Base-by-base conservation (phyloP, 768 basidiomycete species). In the Boletus insuetus region DNA sequence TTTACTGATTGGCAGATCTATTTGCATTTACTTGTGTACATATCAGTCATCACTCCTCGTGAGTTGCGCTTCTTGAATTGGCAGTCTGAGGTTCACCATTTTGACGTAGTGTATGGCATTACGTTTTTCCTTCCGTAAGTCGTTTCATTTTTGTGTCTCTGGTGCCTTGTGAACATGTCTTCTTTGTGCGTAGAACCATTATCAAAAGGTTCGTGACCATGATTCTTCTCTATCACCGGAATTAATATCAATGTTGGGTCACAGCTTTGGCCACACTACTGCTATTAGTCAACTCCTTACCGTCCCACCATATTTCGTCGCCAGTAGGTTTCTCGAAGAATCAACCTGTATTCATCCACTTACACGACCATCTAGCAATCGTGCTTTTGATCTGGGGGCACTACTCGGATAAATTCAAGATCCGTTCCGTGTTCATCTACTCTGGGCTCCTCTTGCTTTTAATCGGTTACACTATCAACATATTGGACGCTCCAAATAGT, bases 41-140 rank as follows among this genome's bases (percentile, higher is more conserved):
- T 87, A 74, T 82, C 83, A 0, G 69, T 87, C 44, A 66, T 83
- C 42, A 75, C 68, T 3, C 86, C 86, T 24, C 62, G 86, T 88
- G 65, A 3, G 8, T 13, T 7, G 12, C 42, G 0, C 16, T 43
- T 32, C 20, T 10, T 32, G 10, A 37, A 7, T 31, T 26, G 45
- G 6, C 8, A 12, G 3, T 32, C 26, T 11, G 34, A 37, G 2
- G 16, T 49, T 66, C 31, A 66, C 38, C 19, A 6, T 26, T 38
- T 14, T 51, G 38, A 22, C 31, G 13, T 39, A 87, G 86, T 86
- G 3, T 86, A 84, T 60, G 86, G 86, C 3, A 86, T 86, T 45
- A 85, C 86, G 0, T 71, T 87, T 24, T 89, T 89, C 75, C 70
- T 87, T 31, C 85, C 85, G 82, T 87, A 64, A 62, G 86, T 77